phyloP scores from a whole-genome alignment of 768 basidiomycete species.

The Holtermanniella nyarrowii region DNA sequence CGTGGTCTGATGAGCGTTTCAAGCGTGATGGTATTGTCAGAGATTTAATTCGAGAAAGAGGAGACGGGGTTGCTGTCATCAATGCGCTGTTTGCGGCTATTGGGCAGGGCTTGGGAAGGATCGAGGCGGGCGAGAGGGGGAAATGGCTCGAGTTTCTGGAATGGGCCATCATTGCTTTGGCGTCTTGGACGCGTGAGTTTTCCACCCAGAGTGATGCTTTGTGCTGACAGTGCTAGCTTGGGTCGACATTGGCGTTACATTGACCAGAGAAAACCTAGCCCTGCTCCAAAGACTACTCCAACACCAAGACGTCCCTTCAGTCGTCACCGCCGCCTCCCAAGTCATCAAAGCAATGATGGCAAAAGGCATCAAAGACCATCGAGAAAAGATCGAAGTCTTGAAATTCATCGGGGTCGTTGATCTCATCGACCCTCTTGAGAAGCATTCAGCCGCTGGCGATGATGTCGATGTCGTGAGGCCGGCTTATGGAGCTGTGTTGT shows the following conservation, averaged over 20 bases:
- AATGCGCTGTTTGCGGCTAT: slow-evolving; percentile 74
- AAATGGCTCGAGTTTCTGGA: slow-evolving; percentile 66
- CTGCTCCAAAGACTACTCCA: slow-evolving; percentile 74
- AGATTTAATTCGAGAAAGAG: slow-evolving; percentile 75
- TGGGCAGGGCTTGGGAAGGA: slow-evolving; percentile 46
- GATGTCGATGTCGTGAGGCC: slow-evolving; percentile 85
- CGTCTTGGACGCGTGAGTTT: slow-evolving; percentile 81
- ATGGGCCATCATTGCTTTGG: slow-evolving; percentile 84
- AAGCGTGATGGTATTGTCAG: slow-evolving; percentile 72
- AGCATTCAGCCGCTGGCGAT: slow-evolving; percentile 63
- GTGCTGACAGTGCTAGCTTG: slow-evolving; percentile 55
- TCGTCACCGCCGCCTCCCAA: slow-evolving; percentile 73
- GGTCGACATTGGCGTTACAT: slow-evolving; percentile 94
- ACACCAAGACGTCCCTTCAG: slow-evolving; percentile 56
- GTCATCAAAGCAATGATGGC: slow-evolving; percentile 71
- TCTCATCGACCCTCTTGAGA: slow-evolving; percentile 69
- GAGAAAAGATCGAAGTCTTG: slow-evolving; percentile 79
- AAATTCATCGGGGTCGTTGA: slow-evolving; percentile 77
- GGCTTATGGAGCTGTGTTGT: slow-evolving; percentile 71
- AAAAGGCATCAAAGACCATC: slow-evolving; percentile 85
- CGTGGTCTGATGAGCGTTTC: slow-evolving; percentile 60
- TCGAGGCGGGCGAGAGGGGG: slow-evolving; percentile 44
- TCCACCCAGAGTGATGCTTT: neutral
- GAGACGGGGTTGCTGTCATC: slow-evolving; percentile 75
- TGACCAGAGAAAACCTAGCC: slow-evolving; percentile 78